A percentile compares a stretch with the other conserved stretches of the same genome.
Evolutionary conservation across 257 asterid genomes (phyloP).

Genomic region (Solanum gracilifrons): DNA sequence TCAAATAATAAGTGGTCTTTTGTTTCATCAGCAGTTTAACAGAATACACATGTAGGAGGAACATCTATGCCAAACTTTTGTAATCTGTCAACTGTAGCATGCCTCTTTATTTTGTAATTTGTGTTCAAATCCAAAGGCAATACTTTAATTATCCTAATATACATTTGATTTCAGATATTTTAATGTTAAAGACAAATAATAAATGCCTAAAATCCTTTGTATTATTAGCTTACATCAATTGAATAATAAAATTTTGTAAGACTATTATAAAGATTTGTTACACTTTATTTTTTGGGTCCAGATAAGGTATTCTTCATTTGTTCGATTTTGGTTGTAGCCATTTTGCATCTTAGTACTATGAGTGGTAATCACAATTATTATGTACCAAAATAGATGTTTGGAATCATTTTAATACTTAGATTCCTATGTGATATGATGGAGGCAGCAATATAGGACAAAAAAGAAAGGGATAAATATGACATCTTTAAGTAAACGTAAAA

Average conservation of each 20-base stretch:
- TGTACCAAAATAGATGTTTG: not conserved
- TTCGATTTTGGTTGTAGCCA: not conserved
- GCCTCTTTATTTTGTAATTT: too few species aligned
- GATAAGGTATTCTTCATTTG: not conserved
- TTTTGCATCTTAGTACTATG: not conserved
- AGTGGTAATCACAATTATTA: not conserved
- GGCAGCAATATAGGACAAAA: not conserved
- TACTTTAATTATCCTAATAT: too few species aligned
- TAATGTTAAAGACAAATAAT: too few species aligned
- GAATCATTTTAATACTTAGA: not conserved
- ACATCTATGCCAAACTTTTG: too few species aligned
- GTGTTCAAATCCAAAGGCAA: too few species aligned
- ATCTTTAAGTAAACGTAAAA: not conserved
- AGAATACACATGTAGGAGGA: too few species aligned
- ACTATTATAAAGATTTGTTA: not conserved
- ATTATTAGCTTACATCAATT: not conserved
- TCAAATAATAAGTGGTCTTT: too few species aligned
- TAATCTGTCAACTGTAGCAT: too few species aligned
- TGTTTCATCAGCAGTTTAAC: too few species aligned
- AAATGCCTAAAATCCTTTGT: not conserved
- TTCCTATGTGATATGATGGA: not conserved
- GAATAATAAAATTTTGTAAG: not conserved
- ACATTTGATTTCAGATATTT: too few species aligned
- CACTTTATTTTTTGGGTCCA: not conserved
- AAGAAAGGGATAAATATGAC: not conserved